Conservation (phyloP, 75 land plant species). For the Isoetes taiwanensis region DNA sequence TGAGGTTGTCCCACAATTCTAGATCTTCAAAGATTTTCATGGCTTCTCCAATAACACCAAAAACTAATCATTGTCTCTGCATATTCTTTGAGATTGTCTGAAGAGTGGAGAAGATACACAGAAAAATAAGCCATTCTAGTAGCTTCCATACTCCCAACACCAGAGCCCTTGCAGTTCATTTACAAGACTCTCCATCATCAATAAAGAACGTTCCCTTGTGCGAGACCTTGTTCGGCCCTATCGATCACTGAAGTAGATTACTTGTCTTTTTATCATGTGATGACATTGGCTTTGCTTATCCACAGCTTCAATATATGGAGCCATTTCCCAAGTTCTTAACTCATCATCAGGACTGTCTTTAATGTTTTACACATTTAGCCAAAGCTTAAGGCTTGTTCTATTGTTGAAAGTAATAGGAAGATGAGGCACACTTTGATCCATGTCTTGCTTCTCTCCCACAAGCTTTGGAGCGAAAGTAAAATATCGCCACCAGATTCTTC, state of each 20-base stretch:
- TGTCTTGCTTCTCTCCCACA: slow-evolving; percentile 21
- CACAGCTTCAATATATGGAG: slow-evolving; percentile 84
- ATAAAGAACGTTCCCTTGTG: slow-evolving; percentile 66
- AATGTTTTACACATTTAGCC: slow-evolving; percentile 51
- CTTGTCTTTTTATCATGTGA: slow-evolving; percentile 50
- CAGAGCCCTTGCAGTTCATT: no score
- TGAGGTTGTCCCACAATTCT: slow-evolving; percentile 89
- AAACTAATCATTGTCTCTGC: slow-evolving; percentile 68
- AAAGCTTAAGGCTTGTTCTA: slow-evolving; percentile 56
- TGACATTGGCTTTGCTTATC: slow-evolving; percentile 40
- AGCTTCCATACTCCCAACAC: no score
- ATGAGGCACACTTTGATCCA: no score
- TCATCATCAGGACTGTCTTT: slow-evolving; percentile 67
- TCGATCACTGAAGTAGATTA: slow-evolving; percentile 40
- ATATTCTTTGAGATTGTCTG: slow-evolving; percentile 51
- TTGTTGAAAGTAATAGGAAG: no score
- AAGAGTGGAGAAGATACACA: no score
- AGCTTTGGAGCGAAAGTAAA: slow-evolving; percentile 55
- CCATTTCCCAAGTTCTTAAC: slow-evolving; percentile 82
- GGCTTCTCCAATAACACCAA: slow-evolving; percentile 88
- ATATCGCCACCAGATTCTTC: slow-evolving; percentile 27
- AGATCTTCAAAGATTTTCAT: slow-evolving; percentile 73
- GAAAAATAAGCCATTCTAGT: no score
- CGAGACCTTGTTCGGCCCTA: slow-evolving; percentile 76
- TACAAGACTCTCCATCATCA: slow-evolving; percentile 86